Evolutionary conservation across 2,329 filamentous ascomycete genomes (phyloP), one percentile per base, ranked within the genome.

Genomic region (Diaporthe helianthi): DNA sequence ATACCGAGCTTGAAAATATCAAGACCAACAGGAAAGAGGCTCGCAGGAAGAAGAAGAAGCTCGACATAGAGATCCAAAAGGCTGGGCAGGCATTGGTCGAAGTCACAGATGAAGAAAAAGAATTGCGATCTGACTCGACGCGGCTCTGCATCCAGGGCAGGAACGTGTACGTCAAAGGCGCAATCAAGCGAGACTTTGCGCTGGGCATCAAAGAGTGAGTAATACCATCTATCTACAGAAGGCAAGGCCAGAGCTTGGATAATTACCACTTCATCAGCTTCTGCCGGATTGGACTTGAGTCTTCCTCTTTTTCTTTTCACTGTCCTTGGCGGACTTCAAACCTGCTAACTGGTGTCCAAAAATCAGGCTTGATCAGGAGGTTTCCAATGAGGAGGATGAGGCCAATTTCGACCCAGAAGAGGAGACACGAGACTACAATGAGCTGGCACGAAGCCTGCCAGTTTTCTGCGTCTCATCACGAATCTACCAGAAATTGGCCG

Each of bases 381-480:
- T 74, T 26, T 77, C 78, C 0, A 79, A 81, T 3, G 84, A 88
- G 71, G 81, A 86, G 72, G 83, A 89, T 53, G 85, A 85, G 24
- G 82, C 81, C 1, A 80, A 80, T 10, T 89, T 89, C 72, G 79
- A 89, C 71, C 86, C 86, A 0, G 82, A 86, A 2, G 74, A 83
- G n/a, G 84, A 89, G 8, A 53, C 80, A 2, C 82, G 87, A 12
- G 84, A 91, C 73, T 91, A 91, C 65, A 82, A 86, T 0, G 77
- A 86, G 52, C 82, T 90, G 9, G 87, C 86, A 0, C 76, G 76
- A 10, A 81, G 80, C 0, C 79, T 92, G 0, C 85, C 88, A 0
- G 88, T 92, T 1, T 92, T 90, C 74, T 91, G 89, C 71, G 86
- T 91, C 19, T 89, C 86, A 69, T 87, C 85, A 55, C 80, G 85